A percentile compares a stretch with the other conserved stretches of the same genome.
Conservation (phyloP, 2,329 filamentous ascomycete genomes). For the Apiospora marii region DNA sequence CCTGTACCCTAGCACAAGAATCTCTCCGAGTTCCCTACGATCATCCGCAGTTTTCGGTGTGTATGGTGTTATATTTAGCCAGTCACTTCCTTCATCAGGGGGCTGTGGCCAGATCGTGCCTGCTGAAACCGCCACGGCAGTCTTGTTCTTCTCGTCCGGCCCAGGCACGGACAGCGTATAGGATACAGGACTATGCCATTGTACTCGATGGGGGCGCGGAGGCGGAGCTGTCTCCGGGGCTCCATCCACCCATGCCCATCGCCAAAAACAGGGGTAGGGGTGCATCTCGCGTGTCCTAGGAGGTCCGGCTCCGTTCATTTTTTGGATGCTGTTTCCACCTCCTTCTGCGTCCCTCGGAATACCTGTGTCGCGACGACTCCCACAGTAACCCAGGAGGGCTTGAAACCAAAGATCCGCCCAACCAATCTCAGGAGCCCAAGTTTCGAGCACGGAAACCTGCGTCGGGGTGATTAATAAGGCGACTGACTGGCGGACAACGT, state of each 20-base stretch:
- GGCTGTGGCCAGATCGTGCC: not conserved
- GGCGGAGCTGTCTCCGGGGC: constrained; percentile 4
- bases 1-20: not conserved
- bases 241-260: constrained; percentile 16
- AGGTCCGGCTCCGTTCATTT: not conserved
- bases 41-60: not conserved
- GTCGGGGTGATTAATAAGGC: not conserved
- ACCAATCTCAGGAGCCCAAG: not conserved
- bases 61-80: not conserved
- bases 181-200: constrained; percentile 1
- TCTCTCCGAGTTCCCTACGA: not conserved
- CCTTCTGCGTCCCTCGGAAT: not conserved
- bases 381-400: not conserved
- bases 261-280: constrained; percentile 12
- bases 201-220: constrained; percentile 7
- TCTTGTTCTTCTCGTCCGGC: not conserved
- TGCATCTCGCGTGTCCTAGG: constrained; percentile 10
- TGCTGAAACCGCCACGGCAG: not conserved
- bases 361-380: not conserved
- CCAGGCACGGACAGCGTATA: not conserved
- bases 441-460: not conserved
- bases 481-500: not conserved
- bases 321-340: not conserved
- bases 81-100: not conserved
- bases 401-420: not conserved